phyloP scores from a whole-genome alignment of 2,329 filamentous ascomycete species.

The Pseudovirgaria hyperparasitica region DNA sequence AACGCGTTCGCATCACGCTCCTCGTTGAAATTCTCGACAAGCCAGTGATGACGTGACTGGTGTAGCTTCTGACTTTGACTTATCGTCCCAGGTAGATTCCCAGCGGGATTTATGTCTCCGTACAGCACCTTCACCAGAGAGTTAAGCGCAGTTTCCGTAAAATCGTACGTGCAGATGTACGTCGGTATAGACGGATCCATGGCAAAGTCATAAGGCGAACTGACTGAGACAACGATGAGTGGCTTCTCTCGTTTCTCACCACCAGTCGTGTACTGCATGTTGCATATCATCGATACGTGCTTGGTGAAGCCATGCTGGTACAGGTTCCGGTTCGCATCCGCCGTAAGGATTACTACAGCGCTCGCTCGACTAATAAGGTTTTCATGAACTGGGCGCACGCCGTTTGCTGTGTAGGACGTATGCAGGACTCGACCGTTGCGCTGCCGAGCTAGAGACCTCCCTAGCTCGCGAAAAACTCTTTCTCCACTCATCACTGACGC shows the following conservation, averaged over 20 bases:
- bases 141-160: slow-evolving; percentile 81
- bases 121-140: slow-evolving; percentile 74
- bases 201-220: slow-evolving; percentile 92
- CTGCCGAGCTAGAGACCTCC: slow-evolving; percentile 73
- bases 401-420: slow-evolving; percentile 90
- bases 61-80: slow-evolving; percentile 77
- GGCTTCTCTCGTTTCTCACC: slow-evolving; percentile 69
- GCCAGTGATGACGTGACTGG: slow-evolving; percentile 88
- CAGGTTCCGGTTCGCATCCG: slow-evolving; percentile 84
- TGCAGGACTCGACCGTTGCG: slow-evolving; percentile 78
- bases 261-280: slow-evolving; percentile 57
- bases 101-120: slow-evolving; percentile 52
- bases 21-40: slow-evolving; percentile 78
- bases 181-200: slow-evolving; percentile 84
- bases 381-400: slow-evolving; percentile 83
- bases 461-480: slow-evolving; percentile 81
- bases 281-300: slow-evolving; percentile 91
- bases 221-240: slow-evolving; percentile 80
- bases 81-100: slow-evolving; percentile 55
- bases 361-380: slow-evolving; percentile 81
- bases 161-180: slow-evolving; percentile 92
- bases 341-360: slow-evolving; percentile 81
- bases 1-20: slow-evolving; percentile 63
- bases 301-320: slow-evolving; percentile 95
- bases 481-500: slow-evolving; percentile 77